phyloP scores from a whole-genome alignment of 2,329 filamentous ascomycete species.

The Apiospora sp. region DNA sequence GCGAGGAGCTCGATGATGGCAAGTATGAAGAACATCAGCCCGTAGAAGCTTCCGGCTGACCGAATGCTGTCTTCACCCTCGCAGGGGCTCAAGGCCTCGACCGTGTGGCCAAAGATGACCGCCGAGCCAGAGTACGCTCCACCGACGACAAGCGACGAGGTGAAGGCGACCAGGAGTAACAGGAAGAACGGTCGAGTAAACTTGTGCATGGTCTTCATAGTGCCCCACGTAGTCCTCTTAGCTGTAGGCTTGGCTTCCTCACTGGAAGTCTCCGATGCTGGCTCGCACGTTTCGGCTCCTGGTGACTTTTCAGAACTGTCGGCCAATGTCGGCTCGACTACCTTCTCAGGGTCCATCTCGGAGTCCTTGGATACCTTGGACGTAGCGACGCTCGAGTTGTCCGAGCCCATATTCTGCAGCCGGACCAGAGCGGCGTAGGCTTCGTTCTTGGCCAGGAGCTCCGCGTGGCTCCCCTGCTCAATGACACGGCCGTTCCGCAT shows the following conservation, averaged over 20 bases:
- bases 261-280: slow-evolving; percentile 26
- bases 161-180: slow-evolving; percentile 49
- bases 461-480: slow-evolving; percentile 68
- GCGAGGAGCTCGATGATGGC: slow-evolving; percentile 65
- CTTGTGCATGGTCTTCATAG: slow-evolving; percentile 47
- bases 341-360: slow-evolving; percentile 50
- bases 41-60: slow-evolving; percentile 46
- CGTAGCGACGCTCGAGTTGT: slow-evolving; percentile 43
- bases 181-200: slow-evolving; percentile 50
- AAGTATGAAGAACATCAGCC: slow-evolving; percentile 56
- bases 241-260: slow-evolving; percentile 24
- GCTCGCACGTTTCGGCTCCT: background rate
- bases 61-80: slow-evolving; percentile 48
- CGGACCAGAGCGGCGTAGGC: slow-evolving; percentile 44
- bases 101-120: slow-evolving; percentile 61
- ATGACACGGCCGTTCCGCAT: slow-evolving; percentile 65
- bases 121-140: slow-evolving; percentile 61
- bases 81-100: slow-evolving; percentile 59
- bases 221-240: slow-evolving; percentile 43
- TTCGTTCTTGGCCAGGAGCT: slow-evolving; percentile 54
- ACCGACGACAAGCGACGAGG: slow-evolving; percentile 62
- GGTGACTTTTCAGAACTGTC: slow-evolving; percentile 28
- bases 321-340: slow-evolving; percentile 28
- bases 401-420: slow-evolving; percentile 45
- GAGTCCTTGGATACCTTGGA: slow-evolving; percentile 38